Base-by-base conservation (phyloP, 306 rosid genomes). In the Cicer judaicum region DNA sequence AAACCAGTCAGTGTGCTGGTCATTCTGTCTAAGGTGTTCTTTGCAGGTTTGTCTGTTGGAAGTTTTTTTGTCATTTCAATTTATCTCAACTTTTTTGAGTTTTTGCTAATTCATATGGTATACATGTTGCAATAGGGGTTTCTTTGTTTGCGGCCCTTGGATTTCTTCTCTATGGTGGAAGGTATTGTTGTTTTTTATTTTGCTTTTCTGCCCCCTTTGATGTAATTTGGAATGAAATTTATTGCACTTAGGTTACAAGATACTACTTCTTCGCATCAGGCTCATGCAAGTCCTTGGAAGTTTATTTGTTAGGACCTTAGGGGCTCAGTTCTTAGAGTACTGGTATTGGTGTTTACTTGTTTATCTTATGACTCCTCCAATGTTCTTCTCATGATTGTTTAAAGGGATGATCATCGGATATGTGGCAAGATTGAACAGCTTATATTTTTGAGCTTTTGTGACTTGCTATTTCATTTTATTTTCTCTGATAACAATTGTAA, bases 121-220 rank as follows among this genome's bases (percentile, higher is more conserved):
- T 73, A 41, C 76, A 42, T 73, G 59, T 76, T 81, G 82, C 78
- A 10, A 65, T 77, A 91, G 97, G 93, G 79, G 88, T 92, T 50
- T 87, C 95, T 76, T 85, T 90, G 76, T 89, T 89, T 64, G 92
- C 95, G 13, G 92, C 98, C 68, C 85, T 92, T 50, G 96, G 96
- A 47, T 92, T 92, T 87, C 94, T 92, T 80, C 89, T 90, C 48
- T 92, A 89, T 70, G 96, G 98, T 68, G 96, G 98, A 87, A 90
- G 98, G 98, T 94, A 89, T 48, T 63, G 39, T 43, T 15, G 56
- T 12, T 50, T 74, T 68, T 62, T 68, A 13, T 50, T 80, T 71
- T 47, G n/a, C 16, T 71, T 76, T 46, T 78, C 50, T 34, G 29
- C 64, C 54, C 12, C 40, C 12, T 16, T 73, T 73, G 69, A 68